Evolutionary conservation across 306 rosid species (phyloP), one percentile per base, ranked within the genome.

Genomic region (Cicer cuneatum): DNA sequence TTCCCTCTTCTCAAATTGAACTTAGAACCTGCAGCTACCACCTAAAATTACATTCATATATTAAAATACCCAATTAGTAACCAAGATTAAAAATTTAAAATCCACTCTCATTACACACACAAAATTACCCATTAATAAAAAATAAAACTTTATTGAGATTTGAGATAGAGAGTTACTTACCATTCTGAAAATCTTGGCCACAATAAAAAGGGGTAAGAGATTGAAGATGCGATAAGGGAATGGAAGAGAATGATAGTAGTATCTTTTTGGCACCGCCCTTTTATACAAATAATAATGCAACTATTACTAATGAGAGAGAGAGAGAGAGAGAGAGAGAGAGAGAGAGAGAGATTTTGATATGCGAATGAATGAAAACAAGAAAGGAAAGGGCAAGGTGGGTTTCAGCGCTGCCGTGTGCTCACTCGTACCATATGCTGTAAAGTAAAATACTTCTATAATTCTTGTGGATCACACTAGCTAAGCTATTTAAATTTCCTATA

Each of bases 151-250:
- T 56, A 33, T 29, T 1, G 39, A 7, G 57, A 53, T 10, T 5
- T 7, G 5, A 75, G 64, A 45, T 56, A 43, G 7, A 61, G 18
- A 14, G 43, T 37, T 42, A 65, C 57, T 3, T 42, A 87, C 90
- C 90, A 84, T 87, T 79, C 74, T 87, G 21, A 74, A 78, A 39
- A 83, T 48, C 79, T 71, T 86, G 66, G 84, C 87, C 82, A 80
- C 78, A 39, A 60, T 42, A 12, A 38, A 71, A 56, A 51, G 53
- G 51, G 56, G 37, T 52, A 8, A 48, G 39, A 1, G 69, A 42
- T 56, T 47, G 8, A 7, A 72, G 66, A 39, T 8, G 18, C 2
- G 74, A 49, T 45, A 5, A 5, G 39, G 39, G 72, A 61, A 62
- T 46, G 42, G 75, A 53, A 56, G 7, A 18, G 45, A 68, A 77